phyloP scores from a whole-genome alignment of 352 stramenopile genomes.

The Pythium chondricola region DNA sequence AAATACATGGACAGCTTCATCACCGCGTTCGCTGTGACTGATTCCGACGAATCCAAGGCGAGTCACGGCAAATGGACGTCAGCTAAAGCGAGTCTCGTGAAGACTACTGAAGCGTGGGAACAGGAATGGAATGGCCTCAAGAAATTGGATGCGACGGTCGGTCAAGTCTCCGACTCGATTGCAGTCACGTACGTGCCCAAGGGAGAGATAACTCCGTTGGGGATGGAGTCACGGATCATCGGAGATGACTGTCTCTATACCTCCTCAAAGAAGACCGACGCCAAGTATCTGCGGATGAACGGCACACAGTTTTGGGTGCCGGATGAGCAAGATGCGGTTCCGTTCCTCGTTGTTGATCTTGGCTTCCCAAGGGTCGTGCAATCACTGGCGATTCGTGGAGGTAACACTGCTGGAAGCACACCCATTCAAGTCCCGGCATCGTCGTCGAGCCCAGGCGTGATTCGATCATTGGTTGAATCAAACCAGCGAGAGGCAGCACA shows the following conservation, averaged over 20 bases:
- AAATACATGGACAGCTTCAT: constrained; percentile 38
- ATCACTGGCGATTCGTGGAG: constrained; percentile 53
- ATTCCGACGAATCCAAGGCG: not conserved
- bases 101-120: constrained; percentile 29
- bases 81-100: constrained; percentile 26
- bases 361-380: constrained; percentile 63
- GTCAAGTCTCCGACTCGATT: constrained; percentile 7
- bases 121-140: constrained; percentile 21
- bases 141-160: constrained; percentile 8
- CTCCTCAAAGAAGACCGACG: constrained; percentile 52
- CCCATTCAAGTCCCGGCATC: constrained; percentile 2
- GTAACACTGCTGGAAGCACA: constrained; percentile 19
- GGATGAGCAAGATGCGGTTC: constrained; percentile 38
- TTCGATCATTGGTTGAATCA: not conserved
- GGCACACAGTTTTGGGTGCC: constrained; percentile 50
- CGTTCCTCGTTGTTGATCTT: constrained; percentile 64
- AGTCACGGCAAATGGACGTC: constrained; percentile 28
- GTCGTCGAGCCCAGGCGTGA: not conserved
- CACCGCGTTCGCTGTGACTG: constrained; percentile 2
- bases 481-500: not conserved
- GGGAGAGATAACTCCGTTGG: constrained; percentile 44
- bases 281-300: constrained; percentile 55
- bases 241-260: constrained; percentile 47
- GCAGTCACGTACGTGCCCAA: constrained; percentile 30
- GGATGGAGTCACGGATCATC: constrained; percentile 55